Percentiles rank a stretch among this genome's conserved stretches.
Conservation (phyloP, 768 basidiomycete species). For the Auricularia sp. region DNA sequence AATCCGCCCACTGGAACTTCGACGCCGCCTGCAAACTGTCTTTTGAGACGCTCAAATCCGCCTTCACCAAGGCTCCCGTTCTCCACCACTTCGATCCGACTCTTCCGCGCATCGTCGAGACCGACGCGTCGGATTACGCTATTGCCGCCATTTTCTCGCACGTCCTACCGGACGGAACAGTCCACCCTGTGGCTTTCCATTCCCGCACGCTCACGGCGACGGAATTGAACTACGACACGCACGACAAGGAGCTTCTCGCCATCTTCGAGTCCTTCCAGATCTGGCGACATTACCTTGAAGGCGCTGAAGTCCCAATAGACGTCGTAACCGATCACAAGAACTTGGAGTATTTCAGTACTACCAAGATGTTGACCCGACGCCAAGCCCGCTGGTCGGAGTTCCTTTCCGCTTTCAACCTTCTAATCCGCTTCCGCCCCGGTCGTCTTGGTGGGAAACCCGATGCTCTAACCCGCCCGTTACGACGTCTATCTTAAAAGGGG, state of each 20-base stretch:
- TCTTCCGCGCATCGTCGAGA: slow-evolving; percentile 10
- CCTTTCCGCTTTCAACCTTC: slow-evolving; percentile 27
- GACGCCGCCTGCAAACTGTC: slow-evolving; percentile 7
- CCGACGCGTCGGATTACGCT: slow-evolving; percentile 24
- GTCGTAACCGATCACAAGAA: slow-evolving; percentile 18
- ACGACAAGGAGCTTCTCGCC: slow-evolving; percentile 41
- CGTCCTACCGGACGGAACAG: slow-evolving; percentile 11
- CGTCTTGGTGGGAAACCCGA: slow-evolving; percentile 12
- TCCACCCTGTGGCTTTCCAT: slow-evolving; percentile 29
- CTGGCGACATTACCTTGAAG: slow-evolving; percentile 15
- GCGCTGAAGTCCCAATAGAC: slow-evolving; percentile 9
- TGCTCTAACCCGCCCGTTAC: slow-evolving; percentile 14
- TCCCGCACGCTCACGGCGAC: slow-evolving; percentile 22
- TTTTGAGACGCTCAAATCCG: slow-evolving; percentile 20
- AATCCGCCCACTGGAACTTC: slow-evolving; percentile 16
- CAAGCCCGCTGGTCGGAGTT: slow-evolving; percentile 27
- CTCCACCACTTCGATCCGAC: slow-evolving; percentile 24
- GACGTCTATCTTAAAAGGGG: slow-evolving; percentile 17
- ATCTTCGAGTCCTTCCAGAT: slow-evolving; percentile 24
- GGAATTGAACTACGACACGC: slow-evolving; percentile 38
- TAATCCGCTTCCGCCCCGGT: slow-evolving; percentile 22
- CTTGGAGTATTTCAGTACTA: slow-evolving; percentile 17
- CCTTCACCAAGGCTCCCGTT: slow-evolving; percentile 22
- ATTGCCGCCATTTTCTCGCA: slow-evolving; percentile 14
- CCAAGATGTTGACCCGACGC: slow-evolving; percentile 15